Conservation (phyloP, 306 rosid species). For the Quercus glauca region DNA sequence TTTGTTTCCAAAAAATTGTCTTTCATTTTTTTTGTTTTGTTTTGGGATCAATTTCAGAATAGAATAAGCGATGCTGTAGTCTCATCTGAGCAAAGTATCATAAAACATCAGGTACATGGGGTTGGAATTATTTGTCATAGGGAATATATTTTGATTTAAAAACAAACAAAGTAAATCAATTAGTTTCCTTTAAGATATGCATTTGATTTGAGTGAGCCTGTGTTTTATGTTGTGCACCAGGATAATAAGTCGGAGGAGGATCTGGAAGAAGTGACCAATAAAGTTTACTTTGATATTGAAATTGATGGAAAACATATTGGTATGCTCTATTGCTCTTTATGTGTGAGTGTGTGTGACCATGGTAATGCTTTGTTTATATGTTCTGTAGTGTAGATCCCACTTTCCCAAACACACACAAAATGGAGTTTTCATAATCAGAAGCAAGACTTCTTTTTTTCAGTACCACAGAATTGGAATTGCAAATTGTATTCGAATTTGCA, state of each 20-base stretch:
- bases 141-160: not conserved
- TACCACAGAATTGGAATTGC: not conserved
- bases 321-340: conserved; percentile 12
- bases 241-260: conserved; percentile 22
- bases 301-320: conserved; percentile 48
- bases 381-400: not conserved
- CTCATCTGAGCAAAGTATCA: not conserved
- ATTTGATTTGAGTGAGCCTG: not conserved
- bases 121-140: not conserved
- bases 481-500: not conserved
- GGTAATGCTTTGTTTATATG: not conserved
- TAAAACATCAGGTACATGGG: conserved; percentile 17
- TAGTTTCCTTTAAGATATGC: not conserved
- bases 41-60: conserved; percentile 18
- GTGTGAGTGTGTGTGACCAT: not conserved
- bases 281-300: conserved; percentile 47
- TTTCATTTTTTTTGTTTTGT: not conserved
- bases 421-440: too few relatives aligned
- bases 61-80: conserved; percentile 24
- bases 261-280: conserved; percentile 47
- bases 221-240: not conserved
- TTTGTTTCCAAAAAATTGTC: not conserved
- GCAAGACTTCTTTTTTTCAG: too few relatives aligned
- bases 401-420: too few relatives aligned
- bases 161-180: not conserved